Percentiles rank a stretch among this genome's conserved stretches.
These are phyloP conservation scores for Exserohilum rostratum DNA, from an alignment of 2,329 filamentous ascomycete species.

Conservation along the genomic window DNA sequence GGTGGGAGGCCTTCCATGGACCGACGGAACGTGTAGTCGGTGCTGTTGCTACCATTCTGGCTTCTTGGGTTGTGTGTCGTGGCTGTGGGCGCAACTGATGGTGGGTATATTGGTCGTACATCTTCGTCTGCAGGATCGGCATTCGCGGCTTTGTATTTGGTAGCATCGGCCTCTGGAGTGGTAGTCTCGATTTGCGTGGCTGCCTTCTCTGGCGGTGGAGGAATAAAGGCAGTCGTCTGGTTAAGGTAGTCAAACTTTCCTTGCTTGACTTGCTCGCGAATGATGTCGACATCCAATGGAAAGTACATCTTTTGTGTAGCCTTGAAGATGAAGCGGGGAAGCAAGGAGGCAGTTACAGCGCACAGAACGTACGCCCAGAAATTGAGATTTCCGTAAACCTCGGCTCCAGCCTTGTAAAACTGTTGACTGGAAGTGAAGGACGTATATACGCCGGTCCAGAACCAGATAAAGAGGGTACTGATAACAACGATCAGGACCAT, in stretches of 20 bases:
- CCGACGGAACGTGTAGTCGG: constrained; percentile 73
- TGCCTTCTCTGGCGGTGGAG: constrained; percentile 50
- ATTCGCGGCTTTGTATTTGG: constrained; percentile 49
- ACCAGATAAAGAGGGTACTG: constrained; percentile 86
- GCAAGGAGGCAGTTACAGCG: constrained; percentile 79
- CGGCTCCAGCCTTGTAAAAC: constrained; percentile 77
- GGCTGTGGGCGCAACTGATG: constrained; percentile 78
- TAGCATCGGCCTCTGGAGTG: constrained; percentile 62
- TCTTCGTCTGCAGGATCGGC: constrained; percentile 75
- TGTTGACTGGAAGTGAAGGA: constrained; percentile 62
- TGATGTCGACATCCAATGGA: constrained; percentile 90
- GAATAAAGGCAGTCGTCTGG: constrained; percentile 58
- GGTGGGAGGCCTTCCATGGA: constrained; percentile 43
- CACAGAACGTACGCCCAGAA: constrained; percentile 89
- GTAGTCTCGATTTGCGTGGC: constrained; percentile 62
- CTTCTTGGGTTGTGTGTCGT: constrained; percentile 74
- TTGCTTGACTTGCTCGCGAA: constrained; percentile 86
- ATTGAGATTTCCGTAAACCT: constrained; percentile 79
- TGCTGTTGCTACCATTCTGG: constrained; percentile 92
- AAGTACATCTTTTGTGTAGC: constrained; percentile 90
- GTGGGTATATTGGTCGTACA: constrained; percentile 88
- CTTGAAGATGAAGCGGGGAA: constrained; percentile 88
- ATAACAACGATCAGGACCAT: constrained; percentile 81
- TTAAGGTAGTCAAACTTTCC: constrained; percentile 82
- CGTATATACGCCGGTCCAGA: constrained; percentile 93